Conservation (phyloP, 2,329 filamentous ascomycete species). For the Capronia epimyces region DNA sequence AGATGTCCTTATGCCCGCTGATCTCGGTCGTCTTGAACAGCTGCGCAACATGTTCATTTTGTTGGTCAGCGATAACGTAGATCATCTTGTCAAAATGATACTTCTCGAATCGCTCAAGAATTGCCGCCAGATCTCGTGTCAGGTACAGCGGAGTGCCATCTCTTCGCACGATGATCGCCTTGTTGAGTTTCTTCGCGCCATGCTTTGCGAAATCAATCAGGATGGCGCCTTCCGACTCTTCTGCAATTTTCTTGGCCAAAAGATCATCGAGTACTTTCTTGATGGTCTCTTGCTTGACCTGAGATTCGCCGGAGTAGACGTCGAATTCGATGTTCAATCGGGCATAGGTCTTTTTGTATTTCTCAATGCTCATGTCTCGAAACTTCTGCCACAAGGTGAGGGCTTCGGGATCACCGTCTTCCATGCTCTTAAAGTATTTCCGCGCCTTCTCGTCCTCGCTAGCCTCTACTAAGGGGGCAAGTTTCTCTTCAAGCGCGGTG, state of each 20-base stretch:
- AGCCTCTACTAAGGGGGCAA: slow-evolving; percentile 46
- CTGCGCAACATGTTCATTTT: slow-evolving; percentile 60
- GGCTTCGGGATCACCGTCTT: slow-evolving; percentile 55
- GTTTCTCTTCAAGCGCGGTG: slow-evolving; percentile 40
- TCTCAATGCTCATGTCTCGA: slow-evolving; percentile 58
- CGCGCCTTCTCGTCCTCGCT: slow-evolving; percentile 50
- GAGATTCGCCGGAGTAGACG: slow-evolving; percentile 64
- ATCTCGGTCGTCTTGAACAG: slow-evolving; percentile 61
- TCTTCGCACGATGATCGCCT: slow-evolving; percentile 61
- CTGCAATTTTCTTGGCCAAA: slow-evolving; percentile 55
- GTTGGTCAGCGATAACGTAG: slow-evolving; percentile 60
- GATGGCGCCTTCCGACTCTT: slow-evolving; percentile 60
- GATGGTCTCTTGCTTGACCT: slow-evolving; percentile 59
- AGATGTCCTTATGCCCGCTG: slow-evolving; percentile 56
- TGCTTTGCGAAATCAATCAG: slow-evolving; percentile 67
- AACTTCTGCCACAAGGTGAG: slow-evolving; percentile 59
- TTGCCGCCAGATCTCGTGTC: slow-evolving; percentile 63
- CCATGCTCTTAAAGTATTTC: slow-evolving; percentile 63
- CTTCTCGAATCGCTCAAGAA: slow-evolving; percentile 56
- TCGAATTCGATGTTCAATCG: slow-evolving; percentile 61
- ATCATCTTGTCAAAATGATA: slow-evolving; percentile 64
- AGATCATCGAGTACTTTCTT: slow-evolving; percentile 54
- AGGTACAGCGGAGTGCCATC: slow-evolving; percentile 64
- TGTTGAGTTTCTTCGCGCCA: slow-evolving; percentile 61
- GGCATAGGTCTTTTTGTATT: slow-evolving; percentile 60